Evolutionary conservation across 2,329 filamentous ascomycete species (phyloP).

Genomic region (Berkeleyomyces basicola): DNA sequence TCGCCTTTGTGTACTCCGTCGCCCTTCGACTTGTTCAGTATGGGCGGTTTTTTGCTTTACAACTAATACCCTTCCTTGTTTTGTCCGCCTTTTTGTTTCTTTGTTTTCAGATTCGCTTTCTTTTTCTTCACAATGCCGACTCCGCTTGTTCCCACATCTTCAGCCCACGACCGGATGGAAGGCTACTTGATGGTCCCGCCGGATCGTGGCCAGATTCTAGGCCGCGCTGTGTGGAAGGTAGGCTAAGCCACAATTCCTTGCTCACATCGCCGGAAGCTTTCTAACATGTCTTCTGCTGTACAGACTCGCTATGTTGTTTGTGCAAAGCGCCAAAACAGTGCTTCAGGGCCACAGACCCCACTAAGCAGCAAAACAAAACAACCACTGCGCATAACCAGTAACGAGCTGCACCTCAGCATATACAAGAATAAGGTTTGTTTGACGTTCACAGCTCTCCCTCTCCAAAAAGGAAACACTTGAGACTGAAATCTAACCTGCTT

Average conservation of each 20-base stretch:
- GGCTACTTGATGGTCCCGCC: slow-evolving; percentile 34
- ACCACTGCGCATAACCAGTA: slow-evolving; percentile 16
- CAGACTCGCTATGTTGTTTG: slow-evolving; percentile 45
- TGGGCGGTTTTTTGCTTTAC: slow-evolving; percentile 63
- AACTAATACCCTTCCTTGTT: slow-evolving; percentile 20
- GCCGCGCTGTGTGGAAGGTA: slow-evolving; percentile 37
- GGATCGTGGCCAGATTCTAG: slow-evolving; percentile 33
- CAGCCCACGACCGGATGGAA: slow-evolving; percentile 24
- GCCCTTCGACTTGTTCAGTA: neutral
- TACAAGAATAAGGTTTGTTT: slow-evolving; percentile 38
- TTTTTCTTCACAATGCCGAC: neutral
- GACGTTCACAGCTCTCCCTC: neutral
- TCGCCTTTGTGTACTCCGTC: neutral
- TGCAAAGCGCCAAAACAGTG: slow-evolving; percentile 21
- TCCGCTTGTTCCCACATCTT: slow-evolving; percentile 13
- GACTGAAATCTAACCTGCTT: neutral
- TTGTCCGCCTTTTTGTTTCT: neutral
- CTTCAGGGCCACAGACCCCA: slow-evolving; percentile 19
- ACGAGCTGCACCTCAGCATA: slow-evolving; percentile 30
- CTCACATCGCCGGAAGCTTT: neutral
- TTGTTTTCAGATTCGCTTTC: neutral
- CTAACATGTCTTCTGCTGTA: slow-evolving; percentile 2
- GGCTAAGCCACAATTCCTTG: neutral
- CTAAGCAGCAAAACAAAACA: slow-evolving; percentile 24
- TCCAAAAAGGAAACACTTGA: neutral